Conservation (phyloP, 257 asterid species). For the Capsicum pubescens region DNA sequence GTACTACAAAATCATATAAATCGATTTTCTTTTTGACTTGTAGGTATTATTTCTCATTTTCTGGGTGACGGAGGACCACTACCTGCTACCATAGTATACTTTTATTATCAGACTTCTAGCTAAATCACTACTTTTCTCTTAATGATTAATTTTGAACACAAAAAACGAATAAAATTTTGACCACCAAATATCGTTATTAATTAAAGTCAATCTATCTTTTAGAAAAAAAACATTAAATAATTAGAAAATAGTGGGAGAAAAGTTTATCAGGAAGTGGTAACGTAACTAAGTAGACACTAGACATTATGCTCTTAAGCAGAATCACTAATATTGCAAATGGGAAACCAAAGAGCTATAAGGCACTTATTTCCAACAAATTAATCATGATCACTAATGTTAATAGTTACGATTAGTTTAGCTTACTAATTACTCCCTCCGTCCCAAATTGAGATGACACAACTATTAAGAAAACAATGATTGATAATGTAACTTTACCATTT, state of each 20-base stretch:
- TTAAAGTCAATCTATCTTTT: neutral
- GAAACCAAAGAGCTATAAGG: neutral
- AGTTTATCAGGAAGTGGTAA: neutral
- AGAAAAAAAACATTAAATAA: neutral
- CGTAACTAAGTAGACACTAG: neutral
- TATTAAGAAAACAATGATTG: no score
- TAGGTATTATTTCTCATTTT: neutral
- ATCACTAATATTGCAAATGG: neutral
- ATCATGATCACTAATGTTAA: neutral
- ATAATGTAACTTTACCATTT: no score
- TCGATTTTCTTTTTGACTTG: neutral
- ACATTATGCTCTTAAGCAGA: neutral
- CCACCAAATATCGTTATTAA: neutral
- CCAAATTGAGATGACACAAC: no score
- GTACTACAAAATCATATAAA: neutral
- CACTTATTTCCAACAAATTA: neutral
- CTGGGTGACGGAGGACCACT: conserved; percentile 7
- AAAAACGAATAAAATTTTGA: conserved; percentile 1
- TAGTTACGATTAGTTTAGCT: conserved; percentile 6
- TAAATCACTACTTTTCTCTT: conserved; percentile 12
- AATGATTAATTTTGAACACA: neutral
- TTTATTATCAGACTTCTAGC: neutral
- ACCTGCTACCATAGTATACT: neutral
- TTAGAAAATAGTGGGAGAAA: conserved; percentile 5
- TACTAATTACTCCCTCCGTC: no score